Base-by-base conservation (phyloP, 345 rosid genomes). In the Clausena lansium region DNA sequence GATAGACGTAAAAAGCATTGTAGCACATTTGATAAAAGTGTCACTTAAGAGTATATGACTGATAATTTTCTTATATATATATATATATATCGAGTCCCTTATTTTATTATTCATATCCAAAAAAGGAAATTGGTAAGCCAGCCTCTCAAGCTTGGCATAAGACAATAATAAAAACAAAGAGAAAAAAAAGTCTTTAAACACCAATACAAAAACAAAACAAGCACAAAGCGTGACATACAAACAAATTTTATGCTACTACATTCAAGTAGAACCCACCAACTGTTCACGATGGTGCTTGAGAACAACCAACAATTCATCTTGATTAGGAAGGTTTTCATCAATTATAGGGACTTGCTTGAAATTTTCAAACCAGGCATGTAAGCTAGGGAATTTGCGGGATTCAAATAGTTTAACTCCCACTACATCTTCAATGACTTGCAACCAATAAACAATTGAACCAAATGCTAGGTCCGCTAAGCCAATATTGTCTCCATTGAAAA, bases 401-500 rank as follows among this genome's bases (percentile, higher is more conserved):
- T 63, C 70, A 20, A 63, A 14, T 20, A 63, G 0, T n/a, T 45
- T 62, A 8, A 10, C 59, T 2, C 69, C 77, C 17, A 0, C 35
- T 8, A 14, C 45, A 4, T 59, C 59, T 77, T 77, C 74, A 25
- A 25, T 39, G 30, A 58, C 15, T 11, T 7, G 28, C 57, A 59
- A 20, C 67, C 74, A 38, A n/a, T 28, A 17, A 69, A 71, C 20
- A 27, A 69, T 4, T 14, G 50, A 39, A 55, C 45, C 68, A 59
- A 39, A 58, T 1, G 57, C 67, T 15, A 69, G 30, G 68, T 77
- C 74, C 47, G 30, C 68, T n/a, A 68, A 9, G 2, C 74, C 59
- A 58, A 68, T 35, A 20, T 58, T 24, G 33, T 77, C 79, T 39
- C 74, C 74, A 59, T 55, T 25, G 14, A 70, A 70, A 50, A 14